Evolutionary conservation across 139 green algal species (phyloP).

Genomic region (Chlorella sp.): DNA sequence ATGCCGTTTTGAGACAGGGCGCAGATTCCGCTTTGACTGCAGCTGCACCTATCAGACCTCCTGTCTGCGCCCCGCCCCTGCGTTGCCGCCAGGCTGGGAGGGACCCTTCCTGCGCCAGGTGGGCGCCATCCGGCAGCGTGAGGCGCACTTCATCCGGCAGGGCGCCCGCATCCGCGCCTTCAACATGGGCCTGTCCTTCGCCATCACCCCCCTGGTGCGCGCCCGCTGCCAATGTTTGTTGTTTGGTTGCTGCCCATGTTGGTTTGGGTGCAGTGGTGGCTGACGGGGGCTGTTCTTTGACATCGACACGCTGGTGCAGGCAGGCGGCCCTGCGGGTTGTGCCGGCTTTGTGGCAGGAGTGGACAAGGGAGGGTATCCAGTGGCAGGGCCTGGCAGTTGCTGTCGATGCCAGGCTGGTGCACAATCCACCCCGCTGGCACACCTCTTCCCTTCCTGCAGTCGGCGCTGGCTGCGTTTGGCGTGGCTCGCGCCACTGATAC

Average conservation of each 20-base stretch:
- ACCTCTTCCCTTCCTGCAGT: background rate
- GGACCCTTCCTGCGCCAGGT: conserved; percentile 50
- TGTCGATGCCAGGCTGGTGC: no score
- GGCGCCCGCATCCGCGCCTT: conserved; percentile 72
- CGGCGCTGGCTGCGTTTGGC: conserved; percentile 72
- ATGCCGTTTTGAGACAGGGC: no score
- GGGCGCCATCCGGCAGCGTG: conserved; percentile 44
- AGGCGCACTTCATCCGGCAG: conserved; percentile 54
- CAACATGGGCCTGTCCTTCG: conserved; percentile 74
- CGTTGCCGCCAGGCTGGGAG: conserved; percentile 65
- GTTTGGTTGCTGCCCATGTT: background rate
- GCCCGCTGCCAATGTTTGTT: background rate
- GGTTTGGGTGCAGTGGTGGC: background rate
- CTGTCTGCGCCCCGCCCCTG: no score
- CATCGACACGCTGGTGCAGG: no score
- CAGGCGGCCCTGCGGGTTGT: no score
- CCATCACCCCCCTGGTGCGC: conserved; percentile 70
- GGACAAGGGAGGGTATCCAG: no score
- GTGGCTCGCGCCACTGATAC: conserved; percentile 41
- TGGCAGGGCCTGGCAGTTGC: no score
- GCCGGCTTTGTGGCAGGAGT: no score
- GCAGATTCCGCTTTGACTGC: no score
- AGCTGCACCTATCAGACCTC: no score
- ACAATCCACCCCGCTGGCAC: background rate
- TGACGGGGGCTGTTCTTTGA: no score